Percentiles rank a stretch among this genome's conserved stretches.
These are phyloP conservation scores for Murraya paniculata DNA, from an alignment of 345 rosid species.

Conservation along the genomic window DNA sequence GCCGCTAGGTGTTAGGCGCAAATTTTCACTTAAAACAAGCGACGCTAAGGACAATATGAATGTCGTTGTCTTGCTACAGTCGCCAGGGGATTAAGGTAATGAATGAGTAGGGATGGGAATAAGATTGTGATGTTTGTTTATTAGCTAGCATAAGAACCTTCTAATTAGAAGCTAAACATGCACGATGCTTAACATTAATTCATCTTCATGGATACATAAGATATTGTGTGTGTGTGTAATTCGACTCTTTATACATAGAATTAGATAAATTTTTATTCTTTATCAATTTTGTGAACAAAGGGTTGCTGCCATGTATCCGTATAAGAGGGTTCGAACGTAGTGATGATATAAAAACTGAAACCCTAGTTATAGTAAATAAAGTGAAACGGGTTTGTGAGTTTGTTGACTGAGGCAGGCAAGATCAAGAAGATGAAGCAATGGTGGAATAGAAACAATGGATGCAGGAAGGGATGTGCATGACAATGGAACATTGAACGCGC, in stretches of 20 bases:
- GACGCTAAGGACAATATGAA: not conserved
- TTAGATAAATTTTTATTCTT: too few relatives aligned
- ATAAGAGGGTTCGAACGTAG: not conserved
- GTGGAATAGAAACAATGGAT: not conserved
- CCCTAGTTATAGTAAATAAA: not conserved
- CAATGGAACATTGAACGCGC: constrained; percentile 19
- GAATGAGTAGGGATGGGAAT: not conserved
- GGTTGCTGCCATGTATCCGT: not conserved
- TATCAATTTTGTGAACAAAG: not conserved
- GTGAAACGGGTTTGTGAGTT: not conserved
- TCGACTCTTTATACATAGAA: too few relatives aligned
- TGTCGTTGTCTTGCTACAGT: not conserved
- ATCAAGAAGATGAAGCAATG: not conserved
- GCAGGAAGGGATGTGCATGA: not conserved
- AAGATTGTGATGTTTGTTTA: not conserved
- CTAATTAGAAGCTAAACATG: not conserved
- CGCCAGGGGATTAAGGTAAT: not conserved
- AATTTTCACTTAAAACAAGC: not conserved
- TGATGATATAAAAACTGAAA: not conserved
- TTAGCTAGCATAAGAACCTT: not conserved
- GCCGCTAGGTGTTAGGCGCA: not conserved
- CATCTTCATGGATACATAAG: not conserved
- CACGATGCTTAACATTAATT: not conserved
- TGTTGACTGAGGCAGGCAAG: constrained; percentile 1
- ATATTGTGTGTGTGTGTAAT: too few relatives aligned